Evolutionary conservation across 306 rosid genomes (phyloP).

Genomic region (Cajanus cajan): DNA sequence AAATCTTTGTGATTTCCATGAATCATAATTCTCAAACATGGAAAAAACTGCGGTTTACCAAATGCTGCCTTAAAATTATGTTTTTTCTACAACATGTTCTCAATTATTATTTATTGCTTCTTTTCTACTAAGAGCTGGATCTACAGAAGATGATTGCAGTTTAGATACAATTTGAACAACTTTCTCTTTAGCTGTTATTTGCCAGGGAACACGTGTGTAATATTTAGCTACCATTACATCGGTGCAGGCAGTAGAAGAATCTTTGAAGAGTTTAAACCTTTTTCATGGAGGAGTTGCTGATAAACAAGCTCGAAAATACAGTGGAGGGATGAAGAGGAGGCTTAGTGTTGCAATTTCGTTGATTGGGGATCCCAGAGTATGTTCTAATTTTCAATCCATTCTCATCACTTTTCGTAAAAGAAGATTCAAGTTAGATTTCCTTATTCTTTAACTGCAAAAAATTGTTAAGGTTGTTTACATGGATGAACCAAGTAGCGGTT

Average conservation of each 20-base stretch:
- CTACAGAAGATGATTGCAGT: not conserved
- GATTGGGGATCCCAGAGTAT: conserved; percentile 81
- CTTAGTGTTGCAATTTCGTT: conserved; percentile 86
- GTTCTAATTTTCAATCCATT: conserved; percentile 29
- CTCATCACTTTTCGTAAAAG: not conserved
- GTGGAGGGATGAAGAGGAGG: conserved; percentile 96
- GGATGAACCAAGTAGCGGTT: conserved; percentile 94
- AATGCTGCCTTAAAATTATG: not conserved
- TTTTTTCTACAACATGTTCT: not conserved
- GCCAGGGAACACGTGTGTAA: not conserved
- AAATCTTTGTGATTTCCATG: too few species aligned
- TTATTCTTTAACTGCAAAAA: not conserved
- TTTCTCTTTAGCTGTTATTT: conserved; percentile 18
- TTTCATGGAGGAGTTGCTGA: conserved; percentile 78
- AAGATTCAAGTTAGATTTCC: not conserved
- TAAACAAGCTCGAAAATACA: conserved; percentile 69
- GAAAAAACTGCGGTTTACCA: too few species aligned
- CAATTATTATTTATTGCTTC: not conserved
- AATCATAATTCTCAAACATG: too few species aligned
- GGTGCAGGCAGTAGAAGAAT: conserved; percentile 83
- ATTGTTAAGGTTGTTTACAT: conserved; percentile 76
- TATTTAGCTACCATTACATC: conserved; percentile 15
- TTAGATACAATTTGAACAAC: not conserved
- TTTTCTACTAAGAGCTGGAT: not conserved
- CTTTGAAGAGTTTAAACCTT: conserved; percentile 71